phyloP scores from a whole-genome alignment of 225 moss, liverwort and hornwort genomes.

The Climacium dendroides region DNA sequence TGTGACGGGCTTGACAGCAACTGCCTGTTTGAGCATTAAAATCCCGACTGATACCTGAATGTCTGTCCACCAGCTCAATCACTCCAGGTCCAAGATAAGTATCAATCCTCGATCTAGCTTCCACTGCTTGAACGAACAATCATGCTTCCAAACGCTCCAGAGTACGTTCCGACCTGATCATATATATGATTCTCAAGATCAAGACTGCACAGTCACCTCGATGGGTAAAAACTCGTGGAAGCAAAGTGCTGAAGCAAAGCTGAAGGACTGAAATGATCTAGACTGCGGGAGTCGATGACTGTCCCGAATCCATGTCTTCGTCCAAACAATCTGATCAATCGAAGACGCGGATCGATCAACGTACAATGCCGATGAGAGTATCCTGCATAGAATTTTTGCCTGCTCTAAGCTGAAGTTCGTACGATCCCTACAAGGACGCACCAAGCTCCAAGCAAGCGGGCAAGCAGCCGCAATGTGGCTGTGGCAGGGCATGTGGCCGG shows the following conservation, averaged over 20 bases:
- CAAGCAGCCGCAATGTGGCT: not conserved
- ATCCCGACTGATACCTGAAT: not conserved
- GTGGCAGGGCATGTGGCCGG: not conserved
- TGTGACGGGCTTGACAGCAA: not conserved
- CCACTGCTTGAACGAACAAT: not conserved
- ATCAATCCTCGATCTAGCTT: not conserved
- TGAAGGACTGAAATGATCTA: not conserved
- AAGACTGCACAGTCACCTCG: not conserved
- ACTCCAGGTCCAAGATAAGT: not conserved
- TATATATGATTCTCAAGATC: not conserved
- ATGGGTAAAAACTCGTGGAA: not conserved
- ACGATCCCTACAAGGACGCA: not conserved
- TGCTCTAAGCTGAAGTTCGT: too few relatives aligned
- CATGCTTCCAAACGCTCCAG: not conserved
- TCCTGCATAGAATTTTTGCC: not conserved
- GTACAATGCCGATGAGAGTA: not conserved
- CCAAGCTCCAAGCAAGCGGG: too few relatives aligned
- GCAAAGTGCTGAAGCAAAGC: not conserved
- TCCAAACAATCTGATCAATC: not conserved
- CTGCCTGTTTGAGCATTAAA: not conserved
- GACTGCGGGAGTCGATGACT: not conserved
- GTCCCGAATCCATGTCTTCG: not conserved
- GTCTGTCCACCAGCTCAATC: not conserved
- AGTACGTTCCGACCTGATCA: not conserved
- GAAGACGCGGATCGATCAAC: not conserved